These are phyloP conservation scores for Fomitopsis betulina DNA, from an alignment of 1,284 basidiomycete genomes.

Conservation along the genomic window DNA sequence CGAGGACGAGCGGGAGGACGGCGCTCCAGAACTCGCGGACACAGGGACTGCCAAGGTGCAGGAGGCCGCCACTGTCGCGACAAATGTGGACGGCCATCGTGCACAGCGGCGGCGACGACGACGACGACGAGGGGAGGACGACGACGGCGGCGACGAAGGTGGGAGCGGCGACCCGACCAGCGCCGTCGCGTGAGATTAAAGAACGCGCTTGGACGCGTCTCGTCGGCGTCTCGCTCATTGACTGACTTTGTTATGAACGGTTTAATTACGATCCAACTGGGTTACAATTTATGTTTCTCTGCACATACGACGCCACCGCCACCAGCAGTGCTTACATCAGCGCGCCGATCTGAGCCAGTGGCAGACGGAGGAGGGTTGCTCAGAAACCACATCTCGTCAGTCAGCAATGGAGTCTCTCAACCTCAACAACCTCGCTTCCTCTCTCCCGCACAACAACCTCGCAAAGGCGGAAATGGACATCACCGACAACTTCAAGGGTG, in stretches of 20 bases:
- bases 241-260: too few relatives aligned
- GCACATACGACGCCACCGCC: neutral
- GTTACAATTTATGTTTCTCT: too few relatives aligned
- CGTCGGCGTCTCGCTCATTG: neutral
- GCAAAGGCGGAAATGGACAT: conserved; percentile 71
- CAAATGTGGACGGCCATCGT: conserved; percentile 6
- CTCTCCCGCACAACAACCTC: conserved; percentile 57
- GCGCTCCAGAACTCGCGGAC: conserved; percentile 54
- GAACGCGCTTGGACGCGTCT: neutral
- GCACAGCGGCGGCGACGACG: neutral
- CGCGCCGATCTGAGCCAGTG: neutral
- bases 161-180: neutral
- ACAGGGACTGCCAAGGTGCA: conserved; percentile 49
- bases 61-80: conserved; percentile 13
- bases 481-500: conserved; percentile 77
- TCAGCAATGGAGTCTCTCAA: conserved; percentile 60
- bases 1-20: conserved; percentile 44
- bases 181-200: neutral
- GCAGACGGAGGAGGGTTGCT: neutral
- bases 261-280: too few relatives aligned
- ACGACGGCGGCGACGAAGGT: neutral
- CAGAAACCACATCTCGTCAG: neutral
- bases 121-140: neutral
- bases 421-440: conserved; percentile 69
- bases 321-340: neutral